Evolutionary conservation across 352 stramenopile genomes (phyloP).

Genomic region (Phytophthora crassamura): DNA sequence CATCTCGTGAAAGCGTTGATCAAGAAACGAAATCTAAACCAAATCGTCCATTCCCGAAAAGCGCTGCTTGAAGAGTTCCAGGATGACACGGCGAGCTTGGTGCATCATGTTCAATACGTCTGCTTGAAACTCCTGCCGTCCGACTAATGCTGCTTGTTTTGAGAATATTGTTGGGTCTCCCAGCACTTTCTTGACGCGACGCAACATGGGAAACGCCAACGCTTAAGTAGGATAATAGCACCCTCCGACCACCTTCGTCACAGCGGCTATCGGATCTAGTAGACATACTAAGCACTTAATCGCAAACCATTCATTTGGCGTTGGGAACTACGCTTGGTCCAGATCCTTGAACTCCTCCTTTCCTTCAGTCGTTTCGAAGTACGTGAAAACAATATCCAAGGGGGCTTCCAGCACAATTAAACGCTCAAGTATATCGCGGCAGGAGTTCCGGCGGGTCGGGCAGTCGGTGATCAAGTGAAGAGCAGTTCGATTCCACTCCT

Average conservation of each 20-base stretch:
- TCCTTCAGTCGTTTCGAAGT: neutral
- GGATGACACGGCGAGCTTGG: neutral
- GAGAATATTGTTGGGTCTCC: neutral
- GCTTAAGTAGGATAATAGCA: conserved; percentile 9
- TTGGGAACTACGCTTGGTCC: neutral
- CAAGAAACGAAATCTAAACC: conserved; percentile 12
- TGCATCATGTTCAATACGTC: neutral
- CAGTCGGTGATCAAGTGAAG: conserved; percentile 13
- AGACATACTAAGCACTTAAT: conserved; percentile 9
- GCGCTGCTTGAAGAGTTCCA: conserved; percentile 7
- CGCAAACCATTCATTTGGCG: conserved; percentile 12
- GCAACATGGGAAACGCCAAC: conserved; percentile 2
- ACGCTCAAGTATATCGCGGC: conserved; percentile 13
- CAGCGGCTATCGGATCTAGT: conserved; percentile 9
- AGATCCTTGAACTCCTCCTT: conserved; percentile 11
- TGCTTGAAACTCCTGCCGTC: neutral
- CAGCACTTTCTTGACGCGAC: neutral
- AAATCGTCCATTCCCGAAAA: neutral
- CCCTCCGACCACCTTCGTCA: conserved; percentile 2
- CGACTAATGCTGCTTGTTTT: neutral
- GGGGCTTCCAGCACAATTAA: conserved; percentile 7
- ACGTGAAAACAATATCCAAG: neutral
- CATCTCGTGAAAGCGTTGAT: conserved; percentile 10
- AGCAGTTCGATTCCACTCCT: neutral
- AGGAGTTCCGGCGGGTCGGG: conserved; percentile 16